These are phyloP conservation scores for Limonomyces culmigenus DNA, from an alignment of 1,284 basidiomycete species.

Conservation along the genomic window DNA sequence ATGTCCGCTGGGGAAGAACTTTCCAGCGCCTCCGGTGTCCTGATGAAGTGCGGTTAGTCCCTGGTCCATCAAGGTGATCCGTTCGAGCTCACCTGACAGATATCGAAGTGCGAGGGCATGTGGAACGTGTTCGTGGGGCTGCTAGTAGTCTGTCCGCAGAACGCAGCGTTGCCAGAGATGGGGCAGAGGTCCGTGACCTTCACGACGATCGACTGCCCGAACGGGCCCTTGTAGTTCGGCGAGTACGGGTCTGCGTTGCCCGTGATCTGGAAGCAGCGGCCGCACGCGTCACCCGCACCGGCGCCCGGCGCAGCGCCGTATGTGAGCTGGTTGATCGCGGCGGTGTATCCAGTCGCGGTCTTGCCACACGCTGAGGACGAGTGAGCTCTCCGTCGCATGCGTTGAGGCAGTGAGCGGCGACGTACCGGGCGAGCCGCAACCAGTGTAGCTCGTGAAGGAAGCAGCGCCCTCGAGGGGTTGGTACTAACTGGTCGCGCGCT, in stretches of 20 bases:
- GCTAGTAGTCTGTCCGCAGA: constrained; percentile 32
- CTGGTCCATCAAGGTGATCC: background rate
- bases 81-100: constrained; percentile 28
- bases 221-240: constrained; percentile 23
- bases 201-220: constrained; percentile 29
- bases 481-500: no score
- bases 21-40: constrained; percentile 31
- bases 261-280: constrained; percentile 36
- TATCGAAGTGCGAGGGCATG: constrained; percentile 34
- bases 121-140: constrained; percentile 25
- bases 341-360: constrained; percentile 30
- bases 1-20: constrained; percentile 40
- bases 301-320: constrained; percentile 31
- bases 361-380: constrained; percentile 30
- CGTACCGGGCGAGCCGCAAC: constrained; percentile 27
- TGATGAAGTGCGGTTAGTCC: constrained; percentile 22
- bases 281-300: constrained; percentile 42
- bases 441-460: constrained; percentile 38
- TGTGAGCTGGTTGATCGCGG: constrained; percentile 36
- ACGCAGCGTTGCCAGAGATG: constrained; percentile 28
- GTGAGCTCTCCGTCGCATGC: background rate
- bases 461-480: no score
- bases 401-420: constrained; percentile 2
- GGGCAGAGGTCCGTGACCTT: constrained; percentile 39
- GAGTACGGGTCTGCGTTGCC: constrained; percentile 34